These are phyloP conservation scores for Hibiscus mutabilis DNA, from an alignment of 345 rosid species.

Conservation along the genomic window DNA sequence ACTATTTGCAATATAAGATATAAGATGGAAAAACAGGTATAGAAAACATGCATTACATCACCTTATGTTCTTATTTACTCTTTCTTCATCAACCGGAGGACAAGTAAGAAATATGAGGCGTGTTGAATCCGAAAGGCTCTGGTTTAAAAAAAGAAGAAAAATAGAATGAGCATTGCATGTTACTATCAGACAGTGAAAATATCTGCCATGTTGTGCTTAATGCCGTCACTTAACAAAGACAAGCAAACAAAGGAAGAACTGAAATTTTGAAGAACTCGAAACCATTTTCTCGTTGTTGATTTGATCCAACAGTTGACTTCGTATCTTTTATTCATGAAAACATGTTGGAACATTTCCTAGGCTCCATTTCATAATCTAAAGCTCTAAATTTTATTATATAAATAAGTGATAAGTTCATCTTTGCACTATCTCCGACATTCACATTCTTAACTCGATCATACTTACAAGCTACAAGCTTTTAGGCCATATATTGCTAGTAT, in stretches of 20 bases:
- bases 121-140: constrained; percentile 2
- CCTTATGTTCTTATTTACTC: constrained; percentile 57
- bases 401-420: too few relatives aligned
- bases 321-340: neutral
- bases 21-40: neutral
- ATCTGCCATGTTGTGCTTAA: too few relatives aligned
- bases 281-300: neutral
- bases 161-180: constrained; percentile 6
- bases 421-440: too few relatives aligned
- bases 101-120: constrained; percentile 66
- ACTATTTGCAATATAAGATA: neutral
- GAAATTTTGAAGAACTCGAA: neutral
- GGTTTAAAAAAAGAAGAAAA: neutral
- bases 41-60: constrained; percentile 19
- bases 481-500: neutral
- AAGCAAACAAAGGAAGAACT: neutral
- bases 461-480: neutral
- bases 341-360: neutral
- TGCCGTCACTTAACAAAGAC: neutral
- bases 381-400: neutral
- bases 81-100: constrained; percentile 88
- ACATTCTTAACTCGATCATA: neutral
- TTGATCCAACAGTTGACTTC: too few relatives aligned
- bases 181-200: neutral
- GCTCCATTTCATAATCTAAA: neutral